phyloP scores from a whole-genome alignment of 2,329 filamentous ascomycete genomes.

The Botrytis paeoniae region DNA sequence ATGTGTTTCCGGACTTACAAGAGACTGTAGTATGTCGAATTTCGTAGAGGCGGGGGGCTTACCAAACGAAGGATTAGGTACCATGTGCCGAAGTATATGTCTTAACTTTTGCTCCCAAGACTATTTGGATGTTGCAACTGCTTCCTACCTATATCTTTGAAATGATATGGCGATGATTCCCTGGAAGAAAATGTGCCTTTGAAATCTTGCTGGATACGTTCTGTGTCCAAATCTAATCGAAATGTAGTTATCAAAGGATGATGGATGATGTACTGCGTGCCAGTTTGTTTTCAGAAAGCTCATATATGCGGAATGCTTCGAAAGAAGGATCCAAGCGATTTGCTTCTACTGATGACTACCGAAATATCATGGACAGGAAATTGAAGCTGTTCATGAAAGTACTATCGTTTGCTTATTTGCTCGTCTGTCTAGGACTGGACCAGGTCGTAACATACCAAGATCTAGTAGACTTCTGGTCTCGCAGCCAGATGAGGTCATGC shows the following conservation, averaged over 20 bases:
- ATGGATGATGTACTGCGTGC: not conserved
- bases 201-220: not conserved
- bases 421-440: not conserved
- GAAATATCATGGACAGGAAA: not conserved
- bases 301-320: not conserved
- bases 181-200: not conserved
- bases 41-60: no score
- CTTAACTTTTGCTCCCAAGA: not conserved
- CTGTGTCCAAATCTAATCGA: not conserved
- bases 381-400: not conserved
- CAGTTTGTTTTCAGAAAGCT: no score
- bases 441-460: not conserved
- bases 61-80: not conserved
- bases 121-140: not conserved
- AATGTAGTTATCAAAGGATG: no score
- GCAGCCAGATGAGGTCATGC: not conserved
- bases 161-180: not conserved
- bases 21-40: not conserved
- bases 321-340: not conserved
- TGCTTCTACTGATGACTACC: not conserved
- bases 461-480: not conserved
- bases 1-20: not conserved
- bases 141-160: not conserved
- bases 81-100: not conserved
- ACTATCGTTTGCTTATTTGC: not conserved